A percentile compares a stretch with the other conserved stretches of the same genome.
Conservation (phyloP, 1,284 basidiomycete genomes). For the Malassezia nana region DNA sequence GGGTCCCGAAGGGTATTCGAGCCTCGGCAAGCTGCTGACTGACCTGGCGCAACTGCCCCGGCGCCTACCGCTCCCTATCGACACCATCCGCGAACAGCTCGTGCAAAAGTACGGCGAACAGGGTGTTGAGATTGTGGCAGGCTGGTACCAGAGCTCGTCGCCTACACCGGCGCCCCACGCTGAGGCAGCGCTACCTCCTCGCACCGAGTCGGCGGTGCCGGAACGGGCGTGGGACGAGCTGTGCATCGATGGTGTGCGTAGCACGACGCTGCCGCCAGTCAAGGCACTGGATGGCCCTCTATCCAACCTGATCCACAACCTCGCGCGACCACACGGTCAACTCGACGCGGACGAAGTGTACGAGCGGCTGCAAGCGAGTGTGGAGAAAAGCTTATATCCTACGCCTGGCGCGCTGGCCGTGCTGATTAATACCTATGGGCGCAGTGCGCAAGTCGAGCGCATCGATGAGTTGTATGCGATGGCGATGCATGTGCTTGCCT, state of each 20-base stretch:
- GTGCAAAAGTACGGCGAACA: slow-evolving; percentile 8
- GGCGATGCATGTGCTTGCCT: slow-evolving; percentile 38
- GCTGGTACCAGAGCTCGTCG: slow-evolving; percentile 2
- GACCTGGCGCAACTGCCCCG: slow-evolving; percentile 3
- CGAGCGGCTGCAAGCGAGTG: neutral
- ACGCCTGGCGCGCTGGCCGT: slow-evolving; percentile 25
- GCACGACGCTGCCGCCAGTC: slow-evolving; percentile 4
- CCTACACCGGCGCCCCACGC: neutral
- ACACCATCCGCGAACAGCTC: neutral
- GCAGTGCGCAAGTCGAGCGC: slow-evolving; percentile 53
- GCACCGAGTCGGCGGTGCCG: neutral
- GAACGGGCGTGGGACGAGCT: neutral
- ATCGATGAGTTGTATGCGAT: slow-evolving; percentile 54
- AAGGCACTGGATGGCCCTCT: slow-evolving; percentile 1
- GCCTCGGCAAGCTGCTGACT: slow-evolving; percentile 13
- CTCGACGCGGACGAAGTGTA: slow-evolving; percentile 9
- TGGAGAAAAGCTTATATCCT: slow-evolving; percentile 5
- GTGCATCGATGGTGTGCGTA: slow-evolving; percentile 1
- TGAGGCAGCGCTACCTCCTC: neutral
- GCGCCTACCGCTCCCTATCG: neutral
- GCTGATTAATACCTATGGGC: slow-evolving; percentile 34
- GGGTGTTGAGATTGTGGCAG: neutral
- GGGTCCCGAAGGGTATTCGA: neutral
- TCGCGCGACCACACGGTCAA: slow-evolving; percentile 14
- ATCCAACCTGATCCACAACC: neutral